phyloP scores from a whole-genome alignment of 2,329 filamentous ascomycete species.

The Penicillium sp. region DNA sequence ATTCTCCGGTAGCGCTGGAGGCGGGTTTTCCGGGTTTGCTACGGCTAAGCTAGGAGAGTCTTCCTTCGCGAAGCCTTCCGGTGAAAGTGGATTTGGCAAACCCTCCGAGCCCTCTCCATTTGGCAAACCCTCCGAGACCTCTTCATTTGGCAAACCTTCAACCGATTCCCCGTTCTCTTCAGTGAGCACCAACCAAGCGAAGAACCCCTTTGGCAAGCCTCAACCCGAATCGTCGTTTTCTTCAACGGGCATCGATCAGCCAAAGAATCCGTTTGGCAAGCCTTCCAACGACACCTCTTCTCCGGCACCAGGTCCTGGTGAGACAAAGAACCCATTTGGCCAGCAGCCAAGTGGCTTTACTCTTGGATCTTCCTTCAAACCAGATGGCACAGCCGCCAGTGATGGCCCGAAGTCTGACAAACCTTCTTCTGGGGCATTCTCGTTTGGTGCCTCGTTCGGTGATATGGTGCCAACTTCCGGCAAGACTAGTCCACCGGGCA shows the following conservation, averaged over 20 bases:
- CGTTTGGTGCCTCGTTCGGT: slow-evolving; percentile 45
- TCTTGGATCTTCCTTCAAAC: slow-evolving; percentile 51
- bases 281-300: not conserved
- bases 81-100: slow-evolving; percentile 23
- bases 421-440: slow-evolving; percentile 38
- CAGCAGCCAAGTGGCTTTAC: slow-evolving; percentile 39
- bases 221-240: slow-evolving; percentile 32
- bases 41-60: slow-evolving; percentile 29
- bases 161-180: slow-evolving; percentile 17
- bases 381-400: slow-evolving; percentile 44
- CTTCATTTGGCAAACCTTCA: slow-evolving; percentile 35
- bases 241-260: slow-evolving; percentile 24
- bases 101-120: slow-evolving; percentile 29
- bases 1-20: slow-evolving; percentile 31
- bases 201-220: slow-evolving; percentile 34
- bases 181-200: not conserved
- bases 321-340: slow-evolving; percentile 36
- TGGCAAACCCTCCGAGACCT: no score
- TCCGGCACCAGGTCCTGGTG: not conserved
- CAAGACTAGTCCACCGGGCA: slow-evolving; percentile 38
- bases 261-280: slow-evolving; percentile 7
- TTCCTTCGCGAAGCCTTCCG: slow-evolving; percentile 22
- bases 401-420: slow-evolving; percentile 46
- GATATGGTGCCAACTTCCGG: slow-evolving; percentile 42
- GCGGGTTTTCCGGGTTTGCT: slow-evolving; percentile 31